These are phyloP conservation scores for Saccharomyces cerevisiae DNA, from an alignment of 805 yeast species.

Conservation along the genomic window DNA sequence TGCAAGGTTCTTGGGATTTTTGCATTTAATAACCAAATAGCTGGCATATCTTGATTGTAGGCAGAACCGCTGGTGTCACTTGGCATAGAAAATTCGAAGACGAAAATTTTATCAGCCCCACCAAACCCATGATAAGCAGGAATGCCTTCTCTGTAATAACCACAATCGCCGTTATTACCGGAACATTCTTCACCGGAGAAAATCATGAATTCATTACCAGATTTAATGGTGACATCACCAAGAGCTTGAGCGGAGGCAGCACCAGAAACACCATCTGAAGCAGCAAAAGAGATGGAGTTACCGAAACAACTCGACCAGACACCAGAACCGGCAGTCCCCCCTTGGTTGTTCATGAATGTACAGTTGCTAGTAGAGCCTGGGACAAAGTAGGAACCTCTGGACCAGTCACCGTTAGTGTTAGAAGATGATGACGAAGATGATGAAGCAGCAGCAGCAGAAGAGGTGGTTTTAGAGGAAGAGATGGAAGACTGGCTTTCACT, in stretches of 20 bases:
- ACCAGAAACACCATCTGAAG: conserved; percentile 66
- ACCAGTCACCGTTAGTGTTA: conserved; percentile 52
- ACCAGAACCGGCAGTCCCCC: conserved; percentile 83
- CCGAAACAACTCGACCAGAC: conserved; percentile 81
- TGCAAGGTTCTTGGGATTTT: conserved; percentile 94
- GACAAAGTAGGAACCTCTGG: conserved; percentile 64
- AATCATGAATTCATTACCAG: conserved; percentile 74
- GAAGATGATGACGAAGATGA: conserved; percentile 33
- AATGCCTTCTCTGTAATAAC: conserved; percentile 73
- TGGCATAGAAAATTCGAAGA: conserved; percentile 94
- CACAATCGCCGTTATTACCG: conserved; percentile 50
- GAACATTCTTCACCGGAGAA: conserved; percentile 64
- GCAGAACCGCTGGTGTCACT: conserved; percentile 42
- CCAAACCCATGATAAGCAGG: conserved; percentile 94
- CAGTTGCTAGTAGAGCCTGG: conserved; percentile 66
- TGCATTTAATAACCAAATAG: conserved; percentile 92
- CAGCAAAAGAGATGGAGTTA: conserved; percentile 81
- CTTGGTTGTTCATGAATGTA: conserved; percentile 78
- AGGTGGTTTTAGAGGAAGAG: conserved; percentile 25
- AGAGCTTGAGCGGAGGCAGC: conserved; percentile 64
- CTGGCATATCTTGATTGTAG: conserved; percentile 89
- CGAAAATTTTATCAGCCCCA: conserved; percentile 77
- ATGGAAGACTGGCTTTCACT: conserved; percentile 16
- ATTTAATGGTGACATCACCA: conserved; percentile 56
- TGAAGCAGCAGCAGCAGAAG: conserved; percentile 28